Base-by-base conservation (phyloP, 176 grass and related monocot species). In the Rhynchospora tenuis region DNA sequence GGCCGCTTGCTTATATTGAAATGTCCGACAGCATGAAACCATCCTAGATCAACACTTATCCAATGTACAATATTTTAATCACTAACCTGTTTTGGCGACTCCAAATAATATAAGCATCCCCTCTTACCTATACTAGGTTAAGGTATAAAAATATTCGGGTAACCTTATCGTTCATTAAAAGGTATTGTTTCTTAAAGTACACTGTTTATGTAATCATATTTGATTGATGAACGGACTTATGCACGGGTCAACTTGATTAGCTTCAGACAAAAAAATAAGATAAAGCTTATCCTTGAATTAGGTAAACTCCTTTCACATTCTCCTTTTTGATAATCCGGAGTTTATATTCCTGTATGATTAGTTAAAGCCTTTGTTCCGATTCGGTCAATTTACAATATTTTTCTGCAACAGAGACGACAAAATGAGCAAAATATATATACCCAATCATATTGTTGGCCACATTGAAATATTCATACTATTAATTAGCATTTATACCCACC, bases 81-180 rank as follows among this genome's bases (percentile, higher is more conserved):
- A 65, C 43, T 44, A 63, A 46, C 54, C 79, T 26, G 42, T 47
- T 81, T 60, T 65, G 79, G 58, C 59, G 59, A 42, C 79, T 61
- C 44, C 65, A 50, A 56, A 28, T 58, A 50, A 15, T 64, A 26
- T 64, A 23, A 42, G 12, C 13, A 12, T 23, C 23, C n/a, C 13
- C 5, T 45, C 24, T 78, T 31, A 22, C 12, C 15, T 56, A 58
- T 56, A 47, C 8, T 20, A 59, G 17, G 9, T 8, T 17, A 62
- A 65, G 57, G 38, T 24, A 51, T 22, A 46, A n/a, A 62, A 46
- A 42, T 47, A 44, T 10, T 64, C 5, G 9, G 38, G 9, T 42
- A 44, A 81, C 29, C 78, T 80, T 80, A 60, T 80, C 77, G 3
- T 50, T 42, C 28, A 80, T 80, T 11, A 38, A 80, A 80, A 80